Base-by-base conservation (phyloP, 2,329 filamentous ascomycete genomes). In the Lecanoromycetidae sp. region DNA sequence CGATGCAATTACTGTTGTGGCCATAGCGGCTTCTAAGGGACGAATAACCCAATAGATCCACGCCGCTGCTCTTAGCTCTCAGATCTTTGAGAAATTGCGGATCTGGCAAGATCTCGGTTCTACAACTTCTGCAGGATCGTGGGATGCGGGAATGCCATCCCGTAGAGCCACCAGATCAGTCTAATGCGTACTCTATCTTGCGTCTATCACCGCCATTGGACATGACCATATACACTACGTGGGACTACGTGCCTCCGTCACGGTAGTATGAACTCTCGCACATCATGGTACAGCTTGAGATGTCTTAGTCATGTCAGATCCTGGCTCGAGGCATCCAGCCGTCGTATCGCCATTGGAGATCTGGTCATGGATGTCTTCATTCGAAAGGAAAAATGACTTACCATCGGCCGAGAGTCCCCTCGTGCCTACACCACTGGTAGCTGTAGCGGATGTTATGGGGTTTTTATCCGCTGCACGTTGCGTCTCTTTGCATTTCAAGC, bases 401-500 rank as follows among this genome's bases (percentile, higher is more conserved):
- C 13, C 13, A 26, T 47, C 45, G 45, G 45, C 45, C 45, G 37
- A 30, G 30, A 42, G 32, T 4, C 32, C 37, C 32, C 42, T 44
- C 23, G 13, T 37, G 42, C 42, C 37, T n/a, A 20, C 9, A n/a
- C 19, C 12, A 32, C 8, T 36, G 20, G 44, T 12, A 37, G 15
- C 33, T 30, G 3, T 26, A 36, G 29, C 20, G 27, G 30, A 13
- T 43, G 40, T 32, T 25, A 35, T 15, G 20, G 29, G 40, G 30
- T 25, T 25, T 26, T 41, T 47, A 37, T 36, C 32, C 45, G 38
- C 45, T 29, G 33, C 38, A 47, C 9, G 8, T 42, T 25, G 17
- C 8, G 9, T 25, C 23, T 40, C 38, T 15, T 10, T 25, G 17
- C 17, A 23, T 45, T 13, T 17, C 13, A 43, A 43, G 29, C 40